Evolutionary conservation across 73 alveolate species (phyloP), one percentile per base, ranked within the genome.

Genomic region (Symbiodinium natans): DNA sequence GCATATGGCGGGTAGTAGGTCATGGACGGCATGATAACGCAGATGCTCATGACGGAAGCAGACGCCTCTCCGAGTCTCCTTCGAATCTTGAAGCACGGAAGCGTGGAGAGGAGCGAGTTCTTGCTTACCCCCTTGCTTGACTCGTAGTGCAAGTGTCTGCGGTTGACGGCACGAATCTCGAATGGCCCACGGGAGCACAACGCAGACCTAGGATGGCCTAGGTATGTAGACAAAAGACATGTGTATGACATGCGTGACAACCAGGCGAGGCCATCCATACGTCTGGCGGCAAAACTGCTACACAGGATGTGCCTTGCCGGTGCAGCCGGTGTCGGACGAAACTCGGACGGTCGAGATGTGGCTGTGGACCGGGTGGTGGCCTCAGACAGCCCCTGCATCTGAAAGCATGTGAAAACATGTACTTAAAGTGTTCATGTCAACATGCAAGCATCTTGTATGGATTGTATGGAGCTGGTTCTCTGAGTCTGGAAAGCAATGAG

Each of bases 61-160:
- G 13, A 25, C 17, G 19, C 80, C 80, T 63, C 80, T 63, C 80
- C 17, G 19, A 31, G 36, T 63, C 80, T 63, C 80, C 33, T 63
- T 63, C 80, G 80, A 63, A n/a, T n/a, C n/a, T n/a, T n/a, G n/a
- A 63, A n/a, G 80, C 80, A n/a, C 19, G 19, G 59, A 9, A 46
- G 13, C 59, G 23, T 52, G 36, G 80, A 63, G 80, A 63, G 80
- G 80, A 23, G 80, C 80, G 9, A 23, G 71, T 29, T 52, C 80
- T 63, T 34, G 19, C 80, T 63, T 63, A 63, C 27, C 80, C 71
- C 33, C 80, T n/a, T 29, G 80, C 80, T 63, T 63, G 80, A 63
- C 80, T 63, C 80, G 80, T 63, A 63, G 80, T 63, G 80, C 80
- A 63, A 63, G 80, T 52, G 71, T n/a, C 80, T 63, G 80, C 80